Percentiles rank a stretch among this genome's conserved stretches.
Conservation (phyloP, 306 rosid species). For the Sindora glabra region DNA sequence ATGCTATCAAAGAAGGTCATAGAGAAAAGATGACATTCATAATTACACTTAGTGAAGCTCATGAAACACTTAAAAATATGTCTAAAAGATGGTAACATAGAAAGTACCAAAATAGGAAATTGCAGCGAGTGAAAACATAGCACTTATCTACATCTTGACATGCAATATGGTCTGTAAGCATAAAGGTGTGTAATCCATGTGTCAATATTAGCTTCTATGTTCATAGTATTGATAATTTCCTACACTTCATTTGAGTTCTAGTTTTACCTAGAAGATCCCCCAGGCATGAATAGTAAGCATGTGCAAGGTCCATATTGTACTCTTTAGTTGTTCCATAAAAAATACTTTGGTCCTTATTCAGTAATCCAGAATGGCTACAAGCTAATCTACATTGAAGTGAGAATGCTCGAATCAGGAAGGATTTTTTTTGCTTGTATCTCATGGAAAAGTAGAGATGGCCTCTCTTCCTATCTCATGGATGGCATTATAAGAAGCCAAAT, state of each 20-base stretch:
- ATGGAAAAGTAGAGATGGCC: conserved; percentile 40
- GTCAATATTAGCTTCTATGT: conserved; percentile 34
- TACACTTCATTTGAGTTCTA: conserved; percentile 47
- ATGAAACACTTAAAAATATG: no score
- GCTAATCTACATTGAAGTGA: conserved; percentile 52
- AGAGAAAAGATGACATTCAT: no score
- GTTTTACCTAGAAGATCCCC: conserved; percentile 61
- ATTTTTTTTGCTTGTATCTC: no score
- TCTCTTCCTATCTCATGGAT: conserved; percentile 58
- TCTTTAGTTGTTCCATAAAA: conserved; percentile 34
- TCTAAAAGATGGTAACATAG: no score
- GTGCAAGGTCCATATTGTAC: conserved; percentile 35
- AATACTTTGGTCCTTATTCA: conserved; percentile 40
- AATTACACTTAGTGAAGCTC: no score
- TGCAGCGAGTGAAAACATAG: no score
- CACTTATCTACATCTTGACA: no score
- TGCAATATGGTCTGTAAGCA: conserved; percentile 46
- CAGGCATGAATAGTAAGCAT: conserved; percentile 43
- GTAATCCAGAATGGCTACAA: conserved; percentile 63
- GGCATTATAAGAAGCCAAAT: no score
- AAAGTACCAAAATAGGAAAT: no score
- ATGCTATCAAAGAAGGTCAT: no score
- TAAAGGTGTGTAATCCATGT: conserved; percentile 50
- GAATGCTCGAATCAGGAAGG: conserved; percentile 47
- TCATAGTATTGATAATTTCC: conserved; percentile 33